These are phyloP conservation scores for Lenwebbia sp. DNA, from an alignment of 345 rosid genomes.

Conservation along the genomic window DNA sequence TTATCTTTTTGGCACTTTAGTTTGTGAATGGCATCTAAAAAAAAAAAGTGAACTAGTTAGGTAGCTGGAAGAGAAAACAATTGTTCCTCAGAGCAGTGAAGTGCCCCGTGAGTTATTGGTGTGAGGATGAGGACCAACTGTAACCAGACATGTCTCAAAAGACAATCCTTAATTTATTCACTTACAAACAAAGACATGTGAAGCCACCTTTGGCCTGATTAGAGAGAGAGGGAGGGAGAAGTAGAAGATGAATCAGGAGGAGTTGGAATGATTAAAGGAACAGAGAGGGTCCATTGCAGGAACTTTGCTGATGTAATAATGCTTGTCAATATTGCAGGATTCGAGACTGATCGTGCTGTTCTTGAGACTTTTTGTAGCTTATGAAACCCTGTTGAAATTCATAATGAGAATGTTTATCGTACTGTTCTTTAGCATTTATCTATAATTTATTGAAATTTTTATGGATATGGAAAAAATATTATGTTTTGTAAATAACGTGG, in stretches of 20 bases:
- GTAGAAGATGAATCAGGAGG: slow-evolving; percentile 4
- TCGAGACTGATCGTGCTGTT: background rate
- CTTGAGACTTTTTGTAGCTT: background rate
- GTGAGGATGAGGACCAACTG: slow-evolving; percentile 29
- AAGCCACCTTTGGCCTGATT: slow-evolving; percentile 28
- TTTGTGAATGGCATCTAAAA: background rate
- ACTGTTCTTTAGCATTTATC: background rate
- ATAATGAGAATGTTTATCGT: background rate
- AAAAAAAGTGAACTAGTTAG: background rate
- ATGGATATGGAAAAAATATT: background rate
- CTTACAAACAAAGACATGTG: slow-evolving; percentile 92
- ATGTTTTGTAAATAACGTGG: background rate
- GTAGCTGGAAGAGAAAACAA: background rate
- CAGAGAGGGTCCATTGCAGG: background rate
- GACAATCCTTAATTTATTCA: slow-evolving; percentile 22
- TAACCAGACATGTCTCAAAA: background rate
- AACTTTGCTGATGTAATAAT: background rate
- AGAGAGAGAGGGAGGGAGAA: background rate
- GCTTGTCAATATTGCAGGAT: background rate
- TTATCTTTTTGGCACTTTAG: background rate
- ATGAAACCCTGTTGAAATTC: background rate
- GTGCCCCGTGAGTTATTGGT: slow-evolving; percentile 63
- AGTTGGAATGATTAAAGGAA: background rate
- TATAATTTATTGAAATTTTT: background rate
- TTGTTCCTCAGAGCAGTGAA: slow-evolving; percentile 1